A percentile compares a stretch with the other conserved stretches of the same genome.
phyloP scores from a whole-genome alignment of 805 yeast genomes.

The Ogataea methylovora region DNA sequence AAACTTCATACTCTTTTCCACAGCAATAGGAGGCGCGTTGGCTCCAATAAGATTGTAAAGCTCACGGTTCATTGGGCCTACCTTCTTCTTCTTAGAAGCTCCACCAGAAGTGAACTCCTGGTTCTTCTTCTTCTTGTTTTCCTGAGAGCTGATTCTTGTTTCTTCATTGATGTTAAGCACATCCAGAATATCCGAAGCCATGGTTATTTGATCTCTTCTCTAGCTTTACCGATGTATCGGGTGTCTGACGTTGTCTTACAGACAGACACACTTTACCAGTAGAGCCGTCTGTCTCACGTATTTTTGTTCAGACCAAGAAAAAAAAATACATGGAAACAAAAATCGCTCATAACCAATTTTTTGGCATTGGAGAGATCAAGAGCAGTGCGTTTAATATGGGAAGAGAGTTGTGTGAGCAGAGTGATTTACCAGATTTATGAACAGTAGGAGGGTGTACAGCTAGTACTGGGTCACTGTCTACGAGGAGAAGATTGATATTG shows the following conservation, averaged over 20 bases:
- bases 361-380: too few relatives aligned
- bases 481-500: too few relatives aligned
- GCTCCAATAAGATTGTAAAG: slow-evolving; percentile 84
- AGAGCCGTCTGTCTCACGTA: too few relatives aligned
- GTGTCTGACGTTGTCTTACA: too few relatives aligned
- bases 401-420: too few relatives aligned
- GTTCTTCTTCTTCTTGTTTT: slow-evolving; percentile 22
- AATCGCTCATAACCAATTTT: not conserved
- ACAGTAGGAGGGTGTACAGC: too few relatives aligned
- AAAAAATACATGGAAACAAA: too few relatives aligned
- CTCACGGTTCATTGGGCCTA: slow-evolving; percentile 79
- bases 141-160: slow-evolving; percentile 20
- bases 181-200: slow-evolving; percentile 61
- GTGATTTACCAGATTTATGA: too few relatives aligned
- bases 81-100: slow-evolving; percentile 24
- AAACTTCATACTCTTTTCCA: slow-evolving; percentile 42
- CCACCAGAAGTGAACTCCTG: slow-evolving; percentile 13
- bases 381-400: too few relatives aligned
- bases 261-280: too few relatives aligned
- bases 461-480: too few relatives aligned
- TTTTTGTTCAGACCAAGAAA: too few relatives aligned
- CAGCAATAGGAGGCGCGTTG: slow-evolving; percentile 78
- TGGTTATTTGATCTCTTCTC: not conserved
- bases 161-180: slow-evolving; percentile 62
- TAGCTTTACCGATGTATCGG: not conserved